Evolutionary conservation across 2,329 filamentous ascomycete species (phyloP).

Genomic region (Pyricularia pennisetigena): DNA sequence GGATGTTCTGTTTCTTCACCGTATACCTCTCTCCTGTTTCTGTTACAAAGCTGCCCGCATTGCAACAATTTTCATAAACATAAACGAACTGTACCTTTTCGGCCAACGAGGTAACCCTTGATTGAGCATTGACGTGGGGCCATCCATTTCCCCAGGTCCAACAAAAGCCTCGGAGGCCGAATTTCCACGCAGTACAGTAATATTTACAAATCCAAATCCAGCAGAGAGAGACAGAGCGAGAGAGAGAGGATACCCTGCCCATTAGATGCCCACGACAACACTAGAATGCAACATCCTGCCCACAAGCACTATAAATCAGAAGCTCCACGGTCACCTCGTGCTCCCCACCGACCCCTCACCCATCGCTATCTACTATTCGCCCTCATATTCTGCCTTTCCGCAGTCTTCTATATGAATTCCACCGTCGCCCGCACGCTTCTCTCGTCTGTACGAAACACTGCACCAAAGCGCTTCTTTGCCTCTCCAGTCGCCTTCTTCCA

Average conservation of each 20-base stretch:
- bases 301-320: not conserved
- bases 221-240: too few relatives aligned
- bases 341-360: not conserved
- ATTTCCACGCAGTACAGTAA: not conserved
- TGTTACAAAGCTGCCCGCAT: too few relatives aligned
- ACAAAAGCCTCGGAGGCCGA: too few relatives aligned
- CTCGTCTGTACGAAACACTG: not conserved
- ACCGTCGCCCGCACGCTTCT: not conserved
- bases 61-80: too few relatives aligned
- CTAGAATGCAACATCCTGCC: not conserved
- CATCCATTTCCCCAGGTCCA: too few relatives aligned
- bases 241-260: not conserved
- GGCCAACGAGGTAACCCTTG: too few relatives aligned
- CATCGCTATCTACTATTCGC: not conserved
- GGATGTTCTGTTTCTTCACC: too few relatives aligned
- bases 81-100: too few relatives aligned
- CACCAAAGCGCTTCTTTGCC: slow-evolving; percentile 2
- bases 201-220: not conserved
- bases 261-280: not conserved
- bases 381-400: not conserved
- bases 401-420: slow-evolving; percentile 3
- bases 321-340: not conserved
- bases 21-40: too few relatives aligned
- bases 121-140: not conserved
- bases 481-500: not conserved